These are phyloP conservation scores for Asparagopsis taxiformis DNA, from an alignment of 31 red algal species.

Conservation along the genomic window DNA sequence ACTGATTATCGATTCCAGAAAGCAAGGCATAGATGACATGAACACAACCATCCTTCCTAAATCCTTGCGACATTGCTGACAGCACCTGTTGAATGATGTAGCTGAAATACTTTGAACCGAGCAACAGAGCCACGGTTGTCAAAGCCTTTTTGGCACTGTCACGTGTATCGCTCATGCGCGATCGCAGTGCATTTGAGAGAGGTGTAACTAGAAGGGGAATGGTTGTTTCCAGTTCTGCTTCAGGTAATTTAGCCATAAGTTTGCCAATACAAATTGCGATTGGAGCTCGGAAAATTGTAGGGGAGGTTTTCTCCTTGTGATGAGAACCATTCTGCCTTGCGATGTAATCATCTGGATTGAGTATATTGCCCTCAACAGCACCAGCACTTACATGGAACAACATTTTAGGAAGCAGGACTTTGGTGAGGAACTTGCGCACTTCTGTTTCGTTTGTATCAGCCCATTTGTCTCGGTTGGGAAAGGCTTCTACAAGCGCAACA, in stretches of 20 bases:
- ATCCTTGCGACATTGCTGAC: conserved; percentile 53
- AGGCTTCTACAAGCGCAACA: conserved; percentile 49
- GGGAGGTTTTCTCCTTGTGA: not conserved
- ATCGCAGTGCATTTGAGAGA: conserved; percentile 62
- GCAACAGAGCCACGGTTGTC: conserved; percentile 38
- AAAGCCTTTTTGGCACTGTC: conserved; percentile 74
- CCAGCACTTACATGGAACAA: conserved; percentile 60
- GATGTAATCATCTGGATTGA: conserved; percentile 17
- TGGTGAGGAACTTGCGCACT: conserved; percentile 10
- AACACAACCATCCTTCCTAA: conserved; percentile 60
- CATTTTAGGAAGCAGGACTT: conserved; percentile 55
- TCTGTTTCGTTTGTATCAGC: not conserved
- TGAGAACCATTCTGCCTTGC: not conserved
- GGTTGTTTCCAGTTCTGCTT: conserved; percentile 28
- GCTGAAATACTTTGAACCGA: conserved; percentile 67
- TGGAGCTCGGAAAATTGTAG: conserved; percentile 60
- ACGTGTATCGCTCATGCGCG: conserved; percentile 51
- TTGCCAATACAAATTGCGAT: conserved; percentile 62
- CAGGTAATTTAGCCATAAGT: conserved; percentile 45
- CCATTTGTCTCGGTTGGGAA: conserved; percentile 7
- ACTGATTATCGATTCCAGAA: conserved; percentile 32
- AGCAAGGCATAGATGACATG: conserved; percentile 68
- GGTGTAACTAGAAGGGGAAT: conserved; percentile 70
- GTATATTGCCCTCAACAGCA: conserved; percentile 46
- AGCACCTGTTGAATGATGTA: conserved; percentile 73